These are phyloP conservation scores for Poa annua DNA, from an alignment of 176 grass and related monocot species.

Conservation along the genomic window DNA sequence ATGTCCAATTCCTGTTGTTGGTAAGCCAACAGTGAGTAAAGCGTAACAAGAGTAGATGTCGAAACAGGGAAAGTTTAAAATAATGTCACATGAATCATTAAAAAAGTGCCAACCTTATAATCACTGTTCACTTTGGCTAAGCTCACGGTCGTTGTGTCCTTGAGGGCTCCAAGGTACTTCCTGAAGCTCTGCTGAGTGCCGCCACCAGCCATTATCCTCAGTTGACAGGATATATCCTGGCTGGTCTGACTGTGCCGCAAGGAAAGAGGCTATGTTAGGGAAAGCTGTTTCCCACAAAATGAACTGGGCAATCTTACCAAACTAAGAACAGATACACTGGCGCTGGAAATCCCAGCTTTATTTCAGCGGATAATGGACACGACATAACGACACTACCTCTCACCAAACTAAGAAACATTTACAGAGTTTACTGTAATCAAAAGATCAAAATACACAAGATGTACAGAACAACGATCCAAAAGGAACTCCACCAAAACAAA, in stretches of 20 bases:
- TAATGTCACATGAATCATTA: constrained; percentile 8
- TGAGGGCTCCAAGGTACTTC: constrained; percentile 96
- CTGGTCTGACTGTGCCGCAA: constrained; percentile 35
- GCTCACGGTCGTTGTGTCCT: constrained; percentile 95
- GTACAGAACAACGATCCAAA: not conserved
- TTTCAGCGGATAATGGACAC: constrained; percentile 17
- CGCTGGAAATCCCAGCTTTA: not conserved
- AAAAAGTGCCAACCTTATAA: constrained; percentile 71
- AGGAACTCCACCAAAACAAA: not conserved
- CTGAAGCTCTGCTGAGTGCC: constrained; percentile 81
- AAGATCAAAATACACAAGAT: not conserved
- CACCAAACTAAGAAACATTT: constrained; percentile 14
- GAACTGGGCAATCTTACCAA: not conserved
- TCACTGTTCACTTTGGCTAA: constrained; percentile 99
- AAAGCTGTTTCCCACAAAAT: not conserved
- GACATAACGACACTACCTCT: not conserved
- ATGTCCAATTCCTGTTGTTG: constrained; percentile 87
- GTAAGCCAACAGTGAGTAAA: not conserved
- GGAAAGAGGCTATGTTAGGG: constrained; percentile 5
- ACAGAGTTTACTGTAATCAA: not conserved
- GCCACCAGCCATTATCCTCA: constrained; percentile 72
- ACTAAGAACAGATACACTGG: not conserved
- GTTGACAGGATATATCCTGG: constrained; percentile 36
- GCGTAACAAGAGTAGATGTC: not conserved
- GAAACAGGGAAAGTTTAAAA: constrained; percentile 14